phyloP scores from a whole-genome alignment of 805 yeast genomes.

The Jamesozyma gamospora region DNA sequence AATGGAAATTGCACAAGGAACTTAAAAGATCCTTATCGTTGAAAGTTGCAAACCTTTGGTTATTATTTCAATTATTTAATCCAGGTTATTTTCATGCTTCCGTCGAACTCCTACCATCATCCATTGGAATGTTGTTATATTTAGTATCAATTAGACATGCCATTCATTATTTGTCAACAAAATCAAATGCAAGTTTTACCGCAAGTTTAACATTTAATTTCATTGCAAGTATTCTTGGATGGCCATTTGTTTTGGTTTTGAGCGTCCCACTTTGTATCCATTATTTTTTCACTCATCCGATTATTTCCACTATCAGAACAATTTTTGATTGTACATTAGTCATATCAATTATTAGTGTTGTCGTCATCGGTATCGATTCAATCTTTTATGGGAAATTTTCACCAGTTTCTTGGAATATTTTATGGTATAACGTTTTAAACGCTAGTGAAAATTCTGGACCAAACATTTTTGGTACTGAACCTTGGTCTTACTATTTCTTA shows the following conservation, averaged over 20 bases:
- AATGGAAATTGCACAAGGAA: conserved; percentile 32
- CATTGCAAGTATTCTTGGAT: conserved; percentile 73
- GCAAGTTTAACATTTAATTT: conserved; percentile 22
- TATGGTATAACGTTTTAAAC: conserved; percentile 66
- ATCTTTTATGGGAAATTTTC: conserved; percentile 47
- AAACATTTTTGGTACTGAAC: conserved; percentile 81
- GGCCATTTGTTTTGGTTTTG: conserved; percentile 77
- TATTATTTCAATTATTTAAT: conserved; percentile 49
- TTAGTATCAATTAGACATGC: conserved; percentile 24
- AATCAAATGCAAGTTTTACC: conserved; percentile 16
- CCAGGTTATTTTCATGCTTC: conserved; percentile 89
- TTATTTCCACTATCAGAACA: conserved; percentile 21
- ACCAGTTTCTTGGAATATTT: conserved; percentile 74
- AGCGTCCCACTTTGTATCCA: conserved; percentile 49
- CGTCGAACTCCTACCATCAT: conserved; percentile 74
- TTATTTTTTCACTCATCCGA: conserved; percentile 20
- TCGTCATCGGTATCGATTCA: conserved; percentile 41
- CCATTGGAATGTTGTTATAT: conserved; percentile 52
- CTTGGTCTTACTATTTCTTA: conserved; percentile 56
- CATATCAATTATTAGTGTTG: conserved; percentile 9
- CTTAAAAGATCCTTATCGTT: conserved; percentile 16
- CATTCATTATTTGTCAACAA: conserved; percentile 21
- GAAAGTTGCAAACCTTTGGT: conserved; percentile 45
- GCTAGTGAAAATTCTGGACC: conserved; percentile 69
- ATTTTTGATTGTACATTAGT: conserved; percentile 20